phyloP scores from a whole-genome alignment of 805 yeast genomes.

The Teunomyces kruisii region DNA sequence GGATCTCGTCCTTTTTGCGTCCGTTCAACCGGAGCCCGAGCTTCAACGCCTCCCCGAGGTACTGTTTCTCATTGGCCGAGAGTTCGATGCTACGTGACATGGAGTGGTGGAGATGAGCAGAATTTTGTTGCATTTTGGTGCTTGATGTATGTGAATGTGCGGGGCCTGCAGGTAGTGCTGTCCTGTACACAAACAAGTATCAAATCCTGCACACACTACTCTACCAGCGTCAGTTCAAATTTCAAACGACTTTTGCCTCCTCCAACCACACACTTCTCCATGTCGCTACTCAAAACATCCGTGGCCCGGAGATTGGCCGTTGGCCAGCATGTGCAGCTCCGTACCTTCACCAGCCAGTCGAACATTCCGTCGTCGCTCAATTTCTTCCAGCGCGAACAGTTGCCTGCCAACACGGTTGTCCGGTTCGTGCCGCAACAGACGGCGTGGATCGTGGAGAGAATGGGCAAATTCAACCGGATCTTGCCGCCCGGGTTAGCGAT shows the following conservation, averaged over 20 bases:
- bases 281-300: neutral
- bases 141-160: too few species aligned
- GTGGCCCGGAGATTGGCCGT: neutral
- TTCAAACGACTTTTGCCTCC: neutral
- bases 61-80: conserved; percentile 62
- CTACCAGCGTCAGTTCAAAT: too few species aligned
- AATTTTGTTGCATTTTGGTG: too few species aligned
- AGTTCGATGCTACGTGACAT: conserved; percentile 66
- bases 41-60: conserved; percentile 61
- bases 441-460: conserved; percentile 87
- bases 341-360: neutral
- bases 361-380: conserved; percentile 27
- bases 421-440: conserved; percentile 88
- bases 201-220: neutral
- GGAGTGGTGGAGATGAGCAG: neutral
- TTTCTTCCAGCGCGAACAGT: conserved; percentile 58
- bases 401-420: conserved; percentile 74
- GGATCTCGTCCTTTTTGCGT: conserved; percentile 59
- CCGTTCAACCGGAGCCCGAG: conserved; percentile 68
- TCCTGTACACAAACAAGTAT: too few species aligned
- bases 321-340: neutral
- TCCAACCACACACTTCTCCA: neutral
- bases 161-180: too few species aligned
- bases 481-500: conserved; percentile 78
- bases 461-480: conserved; percentile 74